These are phyloP conservation scores for Cucurbita ficifolia DNA, from an alignment of 306 rosid genomes.

Conservation along the genomic window DNA sequence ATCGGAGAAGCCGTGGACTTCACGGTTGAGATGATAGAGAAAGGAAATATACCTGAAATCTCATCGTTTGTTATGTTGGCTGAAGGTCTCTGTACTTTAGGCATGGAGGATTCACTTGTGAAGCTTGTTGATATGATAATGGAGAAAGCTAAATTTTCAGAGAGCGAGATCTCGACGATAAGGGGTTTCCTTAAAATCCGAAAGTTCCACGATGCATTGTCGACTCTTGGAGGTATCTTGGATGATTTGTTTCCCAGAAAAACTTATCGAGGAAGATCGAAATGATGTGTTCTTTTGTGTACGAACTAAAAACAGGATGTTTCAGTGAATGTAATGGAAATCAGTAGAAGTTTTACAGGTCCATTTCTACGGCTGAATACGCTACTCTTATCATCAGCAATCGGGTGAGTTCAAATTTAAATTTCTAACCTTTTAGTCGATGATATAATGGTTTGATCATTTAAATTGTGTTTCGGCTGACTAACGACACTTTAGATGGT, in stretches of 20 bases:
- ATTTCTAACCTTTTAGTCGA: too few relatives aligned
- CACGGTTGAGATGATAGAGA: conserved; percentile 59
- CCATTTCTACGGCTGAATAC: not conserved
- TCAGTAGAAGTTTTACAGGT: not conserved
- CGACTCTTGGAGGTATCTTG: conserved; percentile 54
- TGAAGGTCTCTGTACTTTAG: conserved; percentile 72
- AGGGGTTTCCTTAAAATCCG: conserved; percentile 66
- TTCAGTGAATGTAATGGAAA: not conserved
- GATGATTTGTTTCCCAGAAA: conserved; percentile 35
- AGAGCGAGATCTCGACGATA: conserved; percentile 43
- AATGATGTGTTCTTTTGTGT: not conserved
- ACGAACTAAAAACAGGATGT: not conserved
- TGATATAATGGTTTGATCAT: too few relatives aligned
- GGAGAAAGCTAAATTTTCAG: conserved; percentile 51
- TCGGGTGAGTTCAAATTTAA: too few relatives aligned
- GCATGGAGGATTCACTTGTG: conserved; percentile 62
- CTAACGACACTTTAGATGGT: too few relatives aligned
- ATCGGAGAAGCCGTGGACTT: conserved; percentile 81
- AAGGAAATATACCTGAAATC: conserved; percentile 54
- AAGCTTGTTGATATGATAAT: conserved; percentile 55
- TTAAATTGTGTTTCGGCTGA: too few relatives aligned
- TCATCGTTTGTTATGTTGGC: conserved; percentile 58
- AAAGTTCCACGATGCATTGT: conserved; percentile 69
- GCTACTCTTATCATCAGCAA: too few relatives aligned
- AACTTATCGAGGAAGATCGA: conserved; percentile 19